A percentile compares a stretch with the other conserved stretches of the same genome.
These are phyloP conservation scores for Silybum marianum DNA, from an alignment of 129 eudicot species.

Conservation along the genomic window DNA sequence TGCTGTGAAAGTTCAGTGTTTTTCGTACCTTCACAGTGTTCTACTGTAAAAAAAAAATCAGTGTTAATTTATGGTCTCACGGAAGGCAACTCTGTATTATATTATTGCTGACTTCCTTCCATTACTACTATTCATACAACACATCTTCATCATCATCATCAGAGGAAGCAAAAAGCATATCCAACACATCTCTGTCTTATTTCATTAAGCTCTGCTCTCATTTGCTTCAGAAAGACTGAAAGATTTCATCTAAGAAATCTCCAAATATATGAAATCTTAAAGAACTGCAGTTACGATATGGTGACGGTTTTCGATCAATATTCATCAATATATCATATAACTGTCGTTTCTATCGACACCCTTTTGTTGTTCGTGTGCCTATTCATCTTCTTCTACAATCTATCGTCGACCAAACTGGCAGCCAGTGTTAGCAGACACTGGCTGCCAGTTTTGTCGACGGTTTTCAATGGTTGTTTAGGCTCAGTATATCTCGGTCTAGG, in stretches of 20 bases:
- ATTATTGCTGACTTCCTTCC: too few species aligned
- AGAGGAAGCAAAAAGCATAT: too few species aligned
- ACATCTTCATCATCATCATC: too few species aligned
- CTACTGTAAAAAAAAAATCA: too few species aligned
- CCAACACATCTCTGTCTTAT: too few species aligned
- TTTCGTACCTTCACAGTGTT: too few species aligned
- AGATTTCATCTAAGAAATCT: not conserved
- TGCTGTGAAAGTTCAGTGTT: too few species aligned
- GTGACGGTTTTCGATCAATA: slow-evolving; percentile 14
- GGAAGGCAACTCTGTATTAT: too few species aligned
- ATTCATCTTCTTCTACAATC: not conserved
- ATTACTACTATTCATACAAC: too few species aligned
- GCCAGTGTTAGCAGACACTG: not conserved
- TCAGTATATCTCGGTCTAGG: slow-evolving; percentile 28
- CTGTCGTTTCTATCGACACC: slow-evolving; percentile 25
- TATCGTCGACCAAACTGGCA: not conserved
- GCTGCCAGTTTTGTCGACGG: slow-evolving; percentile 19
- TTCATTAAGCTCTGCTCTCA: not conserved
- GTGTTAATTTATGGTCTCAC: too few species aligned
- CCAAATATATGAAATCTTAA: not conserved
- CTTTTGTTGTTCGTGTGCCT: slow-evolving; percentile 23
- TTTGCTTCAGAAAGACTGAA: not conserved
- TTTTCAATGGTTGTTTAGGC: slow-evolving; percentile 36
- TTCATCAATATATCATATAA: slow-evolving; percentile 29
- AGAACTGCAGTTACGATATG: slow-evolving; percentile 3